Conservation (phyloP, 148 eudicot genomes). For the Heliosperma pusillum region DNA sequence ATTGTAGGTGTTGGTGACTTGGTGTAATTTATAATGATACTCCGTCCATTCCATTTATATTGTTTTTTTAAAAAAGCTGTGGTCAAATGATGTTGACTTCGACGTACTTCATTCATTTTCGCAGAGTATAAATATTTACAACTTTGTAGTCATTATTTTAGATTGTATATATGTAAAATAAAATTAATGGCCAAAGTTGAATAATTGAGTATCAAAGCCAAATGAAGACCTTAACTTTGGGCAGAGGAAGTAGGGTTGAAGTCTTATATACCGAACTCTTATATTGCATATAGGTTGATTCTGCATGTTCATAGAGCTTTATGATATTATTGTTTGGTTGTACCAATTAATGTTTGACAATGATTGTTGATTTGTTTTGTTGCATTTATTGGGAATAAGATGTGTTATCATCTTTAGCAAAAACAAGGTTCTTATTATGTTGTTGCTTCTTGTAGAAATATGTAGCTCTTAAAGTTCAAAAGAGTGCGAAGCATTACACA, state of each 20-base stretch:
- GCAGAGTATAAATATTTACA: too few species aligned
- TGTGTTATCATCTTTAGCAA: neutral
- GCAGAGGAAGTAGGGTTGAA: neutral
- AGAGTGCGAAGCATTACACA: constrained; percentile 92
- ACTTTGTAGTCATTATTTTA: too few species aligned
- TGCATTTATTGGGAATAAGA: neutral
- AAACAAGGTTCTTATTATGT: constrained; percentile 10
- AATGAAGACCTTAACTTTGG: neutral
- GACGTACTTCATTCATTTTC: too few species aligned
- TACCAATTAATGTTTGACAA: neutral
- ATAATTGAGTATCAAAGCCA: neutral
- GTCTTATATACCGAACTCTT: neutral
- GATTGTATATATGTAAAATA: too few species aligned
- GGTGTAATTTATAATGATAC: too few species aligned
- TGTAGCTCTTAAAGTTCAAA: constrained; percentile 91
- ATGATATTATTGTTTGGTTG: neutral
- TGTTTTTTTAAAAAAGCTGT: neutral
- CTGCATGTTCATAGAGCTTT: neutral
- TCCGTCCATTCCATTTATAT: neutral
- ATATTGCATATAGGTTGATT: neutral
- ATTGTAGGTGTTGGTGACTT: too few species aligned
- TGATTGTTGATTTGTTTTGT: neutral
- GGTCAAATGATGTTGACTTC: too few species aligned
- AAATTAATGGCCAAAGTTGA: neutral
- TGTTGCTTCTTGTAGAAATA: constrained; percentile 46